These are phyloP conservation scores for Oryza meyeriana DNA, from an alignment of 176 grass and related monocot species.

Conservation along the genomic window DNA sequence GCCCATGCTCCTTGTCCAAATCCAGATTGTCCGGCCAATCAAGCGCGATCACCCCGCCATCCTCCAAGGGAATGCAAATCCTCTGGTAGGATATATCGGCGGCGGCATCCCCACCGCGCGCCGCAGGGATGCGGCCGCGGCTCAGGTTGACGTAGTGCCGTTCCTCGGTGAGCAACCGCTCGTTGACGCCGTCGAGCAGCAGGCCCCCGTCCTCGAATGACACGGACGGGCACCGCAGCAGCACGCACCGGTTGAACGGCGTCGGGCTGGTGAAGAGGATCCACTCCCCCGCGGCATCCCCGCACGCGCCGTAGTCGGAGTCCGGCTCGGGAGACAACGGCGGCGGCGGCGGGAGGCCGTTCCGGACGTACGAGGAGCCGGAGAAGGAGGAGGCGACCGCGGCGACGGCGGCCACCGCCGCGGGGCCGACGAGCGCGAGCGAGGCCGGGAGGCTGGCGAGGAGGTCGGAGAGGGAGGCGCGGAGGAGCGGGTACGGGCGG, in stretches of 20 bases:
- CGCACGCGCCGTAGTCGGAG: neutral
- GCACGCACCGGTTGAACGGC: constrained; percentile 82
- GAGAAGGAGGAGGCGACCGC: constrained; percentile 36
- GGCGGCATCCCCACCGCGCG: neutral
- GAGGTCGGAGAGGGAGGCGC: constrained; percentile 48
- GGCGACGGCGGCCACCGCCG: constrained; percentile 44
- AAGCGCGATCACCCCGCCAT: constrained; percentile 78
- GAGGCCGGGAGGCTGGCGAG: constrained; percentile 50
- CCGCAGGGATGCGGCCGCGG: constrained; percentile 43
- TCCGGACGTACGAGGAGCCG: constrained; percentile 6
- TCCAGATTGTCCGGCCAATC: constrained; percentile 92
- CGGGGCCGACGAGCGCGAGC: constrained; percentile 54
- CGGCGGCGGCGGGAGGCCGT: neutral
- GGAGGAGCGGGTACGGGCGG: constrained; percentile 10
- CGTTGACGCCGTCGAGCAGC: constrained; percentile 71
- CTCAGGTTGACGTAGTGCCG: constrained; percentile 83
- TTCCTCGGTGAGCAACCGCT: constrained; percentile 59
- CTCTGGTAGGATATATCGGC: constrained; percentile 64
- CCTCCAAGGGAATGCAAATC: constrained; percentile 59
- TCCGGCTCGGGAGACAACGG: neutral
- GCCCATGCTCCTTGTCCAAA: constrained; percentile 64
- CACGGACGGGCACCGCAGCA: constrained; percentile 87
- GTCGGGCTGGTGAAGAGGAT: constrained; percentile 81
- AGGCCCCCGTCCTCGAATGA: constrained; percentile 73
- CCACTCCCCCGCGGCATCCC: constrained; percentile 68